Percentiles rank a stretch among this genome's conserved stretches.
These are phyloP conservation scores for Rhizoctonia solani DNA, from an alignment of 1,284 basidiomycete genomes.

Conservation along the genomic window DNA sequence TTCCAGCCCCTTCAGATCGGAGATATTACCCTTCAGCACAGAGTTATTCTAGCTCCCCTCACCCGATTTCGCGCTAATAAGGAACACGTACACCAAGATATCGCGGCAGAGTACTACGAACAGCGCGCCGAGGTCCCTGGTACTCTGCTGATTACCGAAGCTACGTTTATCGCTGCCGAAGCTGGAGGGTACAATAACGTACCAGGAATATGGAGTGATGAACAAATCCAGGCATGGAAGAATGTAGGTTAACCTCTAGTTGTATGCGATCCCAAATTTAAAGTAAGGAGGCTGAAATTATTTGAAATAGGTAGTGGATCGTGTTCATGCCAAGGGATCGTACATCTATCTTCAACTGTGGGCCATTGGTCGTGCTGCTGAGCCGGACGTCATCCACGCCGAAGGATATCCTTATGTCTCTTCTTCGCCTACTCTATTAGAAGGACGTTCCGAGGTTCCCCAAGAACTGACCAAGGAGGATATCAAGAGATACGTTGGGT, in stretches of 20 bases:
- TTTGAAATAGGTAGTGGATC: conserved; percentile 41
- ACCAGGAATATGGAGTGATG: conserved; percentile 43
- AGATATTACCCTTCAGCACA: conserved; percentile 42
- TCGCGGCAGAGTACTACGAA: conserved; percentile 41
- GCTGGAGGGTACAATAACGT: conserved; percentile 42
- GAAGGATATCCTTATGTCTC: conserved; percentile 41
- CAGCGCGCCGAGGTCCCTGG: conserved; percentile 43
- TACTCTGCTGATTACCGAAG: conserved; percentile 46
- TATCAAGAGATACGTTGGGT: conserved; percentile 44
- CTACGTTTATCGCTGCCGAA: conserved; percentile 44
- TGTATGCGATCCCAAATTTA: background rate
- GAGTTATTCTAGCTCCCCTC: conserved; percentile 46
- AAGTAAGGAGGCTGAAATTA: background rate
- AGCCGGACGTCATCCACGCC: conserved; percentile 36
- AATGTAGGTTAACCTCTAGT: conserved; percentile 36
- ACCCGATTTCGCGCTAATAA: conserved; percentile 45
- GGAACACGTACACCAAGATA: conserved; percentile 36
- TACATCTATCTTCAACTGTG: conserved; percentile 49
- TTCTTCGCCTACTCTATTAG: conserved; percentile 41
- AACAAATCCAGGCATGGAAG: conserved; percentile 45
- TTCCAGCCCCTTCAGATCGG: conserved; percentile 33
- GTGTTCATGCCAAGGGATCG: conserved; percentile 48
- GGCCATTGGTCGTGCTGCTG: conserved; percentile 47
- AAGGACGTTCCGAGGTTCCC: conserved; percentile 40
- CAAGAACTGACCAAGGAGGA: conserved; percentile 41